Evolutionary conservation across 441 rosid species (phyloP), one percentile per base, ranked within the genome.

Genomic region (Melastoma candidum): DNA sequence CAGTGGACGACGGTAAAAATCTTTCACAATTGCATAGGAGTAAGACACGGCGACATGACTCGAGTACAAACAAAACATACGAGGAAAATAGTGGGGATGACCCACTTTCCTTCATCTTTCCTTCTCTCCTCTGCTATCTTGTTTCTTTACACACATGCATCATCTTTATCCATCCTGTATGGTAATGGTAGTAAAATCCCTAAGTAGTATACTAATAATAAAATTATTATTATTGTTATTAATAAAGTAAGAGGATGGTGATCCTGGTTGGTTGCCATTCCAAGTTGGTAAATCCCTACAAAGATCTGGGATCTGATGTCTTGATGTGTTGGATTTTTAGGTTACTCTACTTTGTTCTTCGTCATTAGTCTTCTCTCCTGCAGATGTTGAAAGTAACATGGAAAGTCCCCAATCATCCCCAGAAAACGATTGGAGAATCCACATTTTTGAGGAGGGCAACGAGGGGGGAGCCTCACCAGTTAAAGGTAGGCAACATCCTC

Each of bases 91-190:
- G 22, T 58, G 71, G 61, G 41, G 22, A 17, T 17, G 22, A 17
- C 22, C 22, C 22, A 17, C 22, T 17, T 17, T 17, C 22, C 22
- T 17, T 17, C 22, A 17, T 8, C 41, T 8, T 32, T 32, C 8
- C 41, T 32, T 32, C 41, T 32, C 7, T 32, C 8, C 36, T 29
- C 3, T 73, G 71, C 74, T 73, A 70, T 61, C 63, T 57, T 17
- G 22, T 67, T 50, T 61, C 56, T 65, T 73, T 76, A 60, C 54
- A 59, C 49, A 69, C 76, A 79, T 72, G 73, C 78, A 72, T 64
- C 62, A 17, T 17, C 22, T 17, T 17, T 17, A 17, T 17, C 22
- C 22, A 17, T 17, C 44, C 60, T 68, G 76, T 76, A 74, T 74
- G 78, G 78, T 64, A 48, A 32, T 32, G 41, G 41, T 32, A 32